phyloP scores from a whole-genome alignment of 306 rosid genomes.

The Quercus agrifolia region DNA sequence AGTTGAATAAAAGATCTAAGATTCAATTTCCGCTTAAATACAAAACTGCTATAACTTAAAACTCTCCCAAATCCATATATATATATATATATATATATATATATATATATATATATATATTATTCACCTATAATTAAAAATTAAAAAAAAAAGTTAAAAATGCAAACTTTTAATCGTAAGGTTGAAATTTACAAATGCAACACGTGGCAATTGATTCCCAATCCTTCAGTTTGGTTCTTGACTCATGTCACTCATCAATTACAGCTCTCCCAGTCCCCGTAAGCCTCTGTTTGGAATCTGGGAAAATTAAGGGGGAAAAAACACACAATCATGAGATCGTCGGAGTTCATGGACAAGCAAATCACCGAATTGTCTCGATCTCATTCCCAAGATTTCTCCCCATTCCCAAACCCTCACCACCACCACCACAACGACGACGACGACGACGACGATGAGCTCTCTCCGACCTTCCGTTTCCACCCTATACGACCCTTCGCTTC shows the following conservation, averaged over 20 bases:
- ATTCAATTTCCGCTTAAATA: no score
- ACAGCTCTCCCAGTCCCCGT: background rate
- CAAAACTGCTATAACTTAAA: no score
- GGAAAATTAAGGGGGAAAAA: background rate
- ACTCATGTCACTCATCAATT: background rate
- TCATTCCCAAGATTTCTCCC: constrained; percentile 29
- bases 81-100: no score
- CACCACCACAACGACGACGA: background rate
- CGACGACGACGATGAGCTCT: constrained; percentile 5
- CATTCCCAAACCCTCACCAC: constrained; percentile 5
- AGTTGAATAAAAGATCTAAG: no score
- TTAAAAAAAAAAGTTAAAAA: no score
- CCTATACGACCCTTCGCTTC: constrained; percentile 18
- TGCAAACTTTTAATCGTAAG: no score
- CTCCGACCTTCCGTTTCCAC: constrained; percentile 22
- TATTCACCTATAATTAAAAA: no score
- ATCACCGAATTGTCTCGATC: constrained; percentile 35
- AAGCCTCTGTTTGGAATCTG: background rate
- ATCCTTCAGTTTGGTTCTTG: background rate
- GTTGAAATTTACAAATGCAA: no score
- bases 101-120: no score
- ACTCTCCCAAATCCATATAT: no score
- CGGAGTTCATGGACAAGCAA: constrained; percentile 38
- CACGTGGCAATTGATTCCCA: no score
- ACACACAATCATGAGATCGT: constrained; percentile 19